Evolutionary conservation across 495 filamentous ascomycete species (phyloP).

Genomic region (Penicillium silybi): DNA sequence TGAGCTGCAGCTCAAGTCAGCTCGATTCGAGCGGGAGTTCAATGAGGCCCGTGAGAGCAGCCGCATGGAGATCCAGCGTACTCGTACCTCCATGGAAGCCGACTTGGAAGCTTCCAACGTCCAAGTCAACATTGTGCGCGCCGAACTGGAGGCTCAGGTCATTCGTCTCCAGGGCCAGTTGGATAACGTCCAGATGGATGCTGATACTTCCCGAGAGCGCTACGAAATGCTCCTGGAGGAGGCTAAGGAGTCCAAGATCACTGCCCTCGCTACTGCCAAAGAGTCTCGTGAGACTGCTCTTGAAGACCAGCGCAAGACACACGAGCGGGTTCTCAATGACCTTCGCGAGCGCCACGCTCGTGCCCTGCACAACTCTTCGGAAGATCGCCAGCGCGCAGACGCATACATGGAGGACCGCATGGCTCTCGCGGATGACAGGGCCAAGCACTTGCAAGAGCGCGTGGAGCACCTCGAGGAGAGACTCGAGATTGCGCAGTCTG

Average conservation of each 20-base stretch:
- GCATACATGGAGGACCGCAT: slow-evolving; percentile 66
- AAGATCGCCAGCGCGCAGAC: slow-evolving; percentile 69
- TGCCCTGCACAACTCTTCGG: slow-evolving; percentile 62
- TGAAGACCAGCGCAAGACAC: slow-evolving; percentile 62
- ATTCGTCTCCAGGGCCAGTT: slow-evolving; percentile 63
- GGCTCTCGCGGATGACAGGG: slow-evolving; percentile 72
- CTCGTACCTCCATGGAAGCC: slow-evolving; percentile 68
- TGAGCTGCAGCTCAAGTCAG: slow-evolving; percentile 54
- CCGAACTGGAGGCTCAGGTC: slow-evolving; percentile 71
- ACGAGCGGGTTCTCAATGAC: slow-evolving; percentile 67
- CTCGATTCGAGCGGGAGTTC: slow-evolving; percentile 76
- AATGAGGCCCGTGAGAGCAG: slow-evolving; percentile 75
- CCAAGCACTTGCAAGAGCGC: slow-evolving; percentile 74
- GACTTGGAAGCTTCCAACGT: slow-evolving; percentile 79
- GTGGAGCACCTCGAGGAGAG: slow-evolving; percentile 81
- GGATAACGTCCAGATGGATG: slow-evolving; percentile 67
- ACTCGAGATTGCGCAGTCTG: slow-evolving; percentile 84
- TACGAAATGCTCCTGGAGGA: slow-evolving; percentile 78
- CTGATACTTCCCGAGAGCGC: slow-evolving; percentile 66
- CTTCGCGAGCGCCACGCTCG: slow-evolving; percentile 66
- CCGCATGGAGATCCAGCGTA: slow-evolving; percentile 72
- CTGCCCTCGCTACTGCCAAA: slow-evolving; percentile 51
- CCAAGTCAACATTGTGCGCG: slow-evolving; percentile 74
- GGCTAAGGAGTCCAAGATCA: slow-evolving; percentile 48
- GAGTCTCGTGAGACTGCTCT: slow-evolving; percentile 60